Base-by-base conservation (phyloP, 208 protist species). In the Trypanosoma mega region DNA sequence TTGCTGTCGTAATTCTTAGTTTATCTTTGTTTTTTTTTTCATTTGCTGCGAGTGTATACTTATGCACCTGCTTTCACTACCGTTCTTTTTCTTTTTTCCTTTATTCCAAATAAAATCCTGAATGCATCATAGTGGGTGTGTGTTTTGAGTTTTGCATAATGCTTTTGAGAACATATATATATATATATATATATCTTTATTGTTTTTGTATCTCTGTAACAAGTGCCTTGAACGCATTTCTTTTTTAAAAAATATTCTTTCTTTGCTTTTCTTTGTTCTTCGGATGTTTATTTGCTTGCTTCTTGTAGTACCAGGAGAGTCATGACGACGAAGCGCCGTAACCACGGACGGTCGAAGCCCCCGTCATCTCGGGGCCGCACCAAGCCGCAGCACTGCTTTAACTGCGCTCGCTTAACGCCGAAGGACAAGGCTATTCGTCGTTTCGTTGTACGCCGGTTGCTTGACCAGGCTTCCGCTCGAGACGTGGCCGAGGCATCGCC, bases 341-440 rank as follows among this genome's bases (percentile, higher is more conserved):
- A 97, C 71, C 86, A 94, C 68, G 91, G 91, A 68, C 87, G 91
- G 69, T 72, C 87, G 41, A 97, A 97, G 82, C 90, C 86, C 55
- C 84, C 90, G 77, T 56, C 80, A 83, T 88, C 82, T 78, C 91
- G 91, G 73, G 91, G 87, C 48, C 91, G 88, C 70, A 82, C 85
- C 71, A 92, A 83, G 63, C 91, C 88, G 43, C 78, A 94, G 53
- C 87, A 95, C 86, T 97, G 91, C 86, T 92, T 93, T 75, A 97
- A 97, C 91, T 97, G 91, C 74, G 80, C 80, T 72, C 91, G 87
- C 49, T 82, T 96, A 54, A 78, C 65, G 26, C 81, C 89, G 44
- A 96, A 98, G 92, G 98, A 99, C 68, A 99, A 99, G 91, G 97
- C 98, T 21, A 92, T 99, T 66, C 96, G 98, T 76, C 94, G 98